Evolutionary conservation across 2,329 filamentous ascomycete species (phyloP), one percentile per base, ranked within the genome.

Genomic region (Fusarium chuoi): DNA sequence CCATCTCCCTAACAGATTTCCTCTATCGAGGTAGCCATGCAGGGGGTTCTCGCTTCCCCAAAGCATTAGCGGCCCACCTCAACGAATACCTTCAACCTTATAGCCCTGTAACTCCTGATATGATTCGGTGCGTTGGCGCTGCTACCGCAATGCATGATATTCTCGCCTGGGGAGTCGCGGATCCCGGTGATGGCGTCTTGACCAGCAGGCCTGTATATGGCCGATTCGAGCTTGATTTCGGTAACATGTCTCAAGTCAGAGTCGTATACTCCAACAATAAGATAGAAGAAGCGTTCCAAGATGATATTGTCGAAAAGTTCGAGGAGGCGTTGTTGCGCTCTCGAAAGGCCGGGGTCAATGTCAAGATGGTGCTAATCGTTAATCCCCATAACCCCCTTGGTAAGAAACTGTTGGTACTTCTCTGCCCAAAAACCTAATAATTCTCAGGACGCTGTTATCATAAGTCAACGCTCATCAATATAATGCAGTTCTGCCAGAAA

Each of bases 321-420:
- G 86, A 88, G 71, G 75, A 82, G 18, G 84, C 86, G 1, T 62
- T 84, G 51, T 55, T 83, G 10, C 62, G 81, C 9, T 79, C 82
- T 1, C 80, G 81, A 17, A 73, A 79, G 4, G 74, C 71, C 0
- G 85, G 85, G 0, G 78, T 83, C 8, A 79, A 77, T 18, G 82
- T 89, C 44, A 81, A 80, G 55, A 87, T 84, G 3, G 59, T 90
- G 41, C 82, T 89, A 75, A 83, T 90, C 5, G 86, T 87, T 56
- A 86, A 89, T 62, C 86, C 87, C 6, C 84, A 88, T 60, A 89
- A 89, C 57, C 88, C 88, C 1, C 81, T 89, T 0, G 87, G 80
- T 82, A 48, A 36, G 84, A 18, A 22, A 45, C 2, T 26, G 22
- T 17, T n/a, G 22, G 4, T 28, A 3, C n/a, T n/a, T 24, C 5